Evolutionary conservation across 2,329 filamentous ascomycete species (phyloP).

Genomic region (Acrocalymma vagum): DNA sequence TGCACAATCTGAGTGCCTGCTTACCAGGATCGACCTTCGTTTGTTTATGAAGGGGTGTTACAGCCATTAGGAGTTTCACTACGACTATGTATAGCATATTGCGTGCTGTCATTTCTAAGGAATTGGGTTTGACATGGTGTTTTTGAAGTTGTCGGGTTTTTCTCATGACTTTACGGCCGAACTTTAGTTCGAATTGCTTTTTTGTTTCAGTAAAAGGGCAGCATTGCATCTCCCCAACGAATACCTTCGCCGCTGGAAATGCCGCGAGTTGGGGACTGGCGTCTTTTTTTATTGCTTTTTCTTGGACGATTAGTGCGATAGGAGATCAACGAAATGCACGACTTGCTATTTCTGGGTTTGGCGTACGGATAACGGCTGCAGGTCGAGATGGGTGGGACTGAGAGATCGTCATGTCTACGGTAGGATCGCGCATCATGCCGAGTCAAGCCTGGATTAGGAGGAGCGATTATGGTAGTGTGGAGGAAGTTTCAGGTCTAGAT

Average conservation of each 20-base stretch:
- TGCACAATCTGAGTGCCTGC: background rate
- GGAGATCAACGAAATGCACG: too few species aligned
- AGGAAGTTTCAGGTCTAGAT: too few species aligned
- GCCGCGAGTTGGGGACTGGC: constrained; percentile 39
- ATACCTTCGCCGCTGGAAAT: constrained; percentile 39
- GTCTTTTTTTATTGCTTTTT: constrained; percentile 24
- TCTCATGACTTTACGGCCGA: constrained; percentile 27
- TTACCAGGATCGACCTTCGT: constrained; percentile 1
- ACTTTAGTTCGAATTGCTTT: constrained; percentile 13
- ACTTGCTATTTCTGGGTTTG: background rate
- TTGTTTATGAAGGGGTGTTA: constrained; percentile 19
- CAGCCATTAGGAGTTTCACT: constrained; percentile 24
- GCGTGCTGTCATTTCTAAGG: constrained; percentile 20
- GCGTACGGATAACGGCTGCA: background rate
- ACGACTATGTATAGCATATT: constrained; percentile 17
- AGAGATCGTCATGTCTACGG: too few species aligned
- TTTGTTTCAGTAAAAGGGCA: constrained; percentile 11
- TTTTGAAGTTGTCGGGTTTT: constrained; percentile 5
- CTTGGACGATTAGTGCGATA: too few species aligned
- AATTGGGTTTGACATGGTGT: constrained; percentile 8
- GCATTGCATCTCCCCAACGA: constrained; percentile 34
- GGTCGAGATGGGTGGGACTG: too few species aligned
- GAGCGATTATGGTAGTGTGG: too few species aligned
- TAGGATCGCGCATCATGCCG: too few species aligned
- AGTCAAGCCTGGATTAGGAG: too few species aligned